Conservation (phyloP, 192 early-diverging fungal genomes). For the Backusella westeae region DNA sequence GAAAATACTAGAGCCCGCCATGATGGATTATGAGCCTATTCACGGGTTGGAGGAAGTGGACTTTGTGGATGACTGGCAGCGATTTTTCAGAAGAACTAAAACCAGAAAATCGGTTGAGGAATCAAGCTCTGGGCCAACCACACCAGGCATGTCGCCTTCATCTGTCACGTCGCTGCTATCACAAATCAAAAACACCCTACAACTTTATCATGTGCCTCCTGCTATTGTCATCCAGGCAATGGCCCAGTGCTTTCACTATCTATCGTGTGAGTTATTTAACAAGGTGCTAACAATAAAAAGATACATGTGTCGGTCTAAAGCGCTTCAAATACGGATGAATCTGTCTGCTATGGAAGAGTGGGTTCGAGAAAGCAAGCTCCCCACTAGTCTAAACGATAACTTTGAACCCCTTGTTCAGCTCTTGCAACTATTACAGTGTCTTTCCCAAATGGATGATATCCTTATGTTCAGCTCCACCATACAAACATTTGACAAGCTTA, state of each 20-base stretch:
- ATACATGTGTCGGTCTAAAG: slow-evolving; percentile 73
- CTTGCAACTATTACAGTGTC: slow-evolving; percentile 76
- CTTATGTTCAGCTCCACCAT: slow-evolving; percentile 70
- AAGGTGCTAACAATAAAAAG: slow-evolving; percentile 72
- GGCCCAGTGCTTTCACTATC: slow-evolving; percentile 73
- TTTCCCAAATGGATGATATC: slow-evolving; percentile 69
- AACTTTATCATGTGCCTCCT: slow-evolving; percentile 70
- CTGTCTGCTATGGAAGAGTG: slow-evolving; percentile 79
- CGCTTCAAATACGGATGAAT: slow-evolving; percentile 84
- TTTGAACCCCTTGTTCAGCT: slow-evolving; percentile 75
- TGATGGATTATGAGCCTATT: slow-evolving; percentile 72
- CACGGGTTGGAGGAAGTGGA: slow-evolving; percentile 57
- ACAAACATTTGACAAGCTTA: slow-evolving; percentile 58
- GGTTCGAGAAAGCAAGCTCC: slow-evolving; percentile 59
- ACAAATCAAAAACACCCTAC: slow-evolving; percentile 57
- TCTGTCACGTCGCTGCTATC: slow-evolving; percentile 69
- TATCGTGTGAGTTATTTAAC: slow-evolving; percentile 84
- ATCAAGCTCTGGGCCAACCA: background rate
- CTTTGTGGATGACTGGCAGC: slow-evolving; percentile 56
- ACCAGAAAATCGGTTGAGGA: background rate
- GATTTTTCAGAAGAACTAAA: slow-evolving; percentile 42
- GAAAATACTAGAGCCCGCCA: slow-evolving; percentile 58
- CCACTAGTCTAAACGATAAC: slow-evolving; percentile 35
- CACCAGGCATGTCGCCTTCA: slow-evolving; percentile 47
- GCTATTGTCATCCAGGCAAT: slow-evolving; percentile 67